Conservation (phyloP, 106 monocot species). For the Apostasia ramifera region DNA sequence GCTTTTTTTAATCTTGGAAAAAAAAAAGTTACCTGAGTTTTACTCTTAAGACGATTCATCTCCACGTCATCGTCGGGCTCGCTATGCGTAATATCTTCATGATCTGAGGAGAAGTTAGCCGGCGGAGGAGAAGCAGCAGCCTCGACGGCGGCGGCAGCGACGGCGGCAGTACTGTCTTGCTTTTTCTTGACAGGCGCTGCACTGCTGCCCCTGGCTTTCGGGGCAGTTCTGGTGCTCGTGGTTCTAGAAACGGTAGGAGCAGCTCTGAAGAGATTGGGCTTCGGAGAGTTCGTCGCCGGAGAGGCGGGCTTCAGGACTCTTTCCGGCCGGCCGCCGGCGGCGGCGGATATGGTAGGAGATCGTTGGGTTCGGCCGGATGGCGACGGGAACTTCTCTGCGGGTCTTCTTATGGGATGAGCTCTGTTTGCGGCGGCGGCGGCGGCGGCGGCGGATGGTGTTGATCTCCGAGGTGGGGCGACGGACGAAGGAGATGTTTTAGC, state of each 20-base stretch:
- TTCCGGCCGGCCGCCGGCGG: too few species aligned
- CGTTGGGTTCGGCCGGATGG: background rate
- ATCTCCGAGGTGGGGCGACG: too few species aligned
- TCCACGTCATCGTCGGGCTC: background rate
- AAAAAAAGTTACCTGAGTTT: too few species aligned
- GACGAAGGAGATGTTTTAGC: too few species aligned
- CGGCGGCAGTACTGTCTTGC: background rate
- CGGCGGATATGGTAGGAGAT: background rate
- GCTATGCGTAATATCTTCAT: background rate
- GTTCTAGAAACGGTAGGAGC: background rate
- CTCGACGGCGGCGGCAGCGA: background rate
- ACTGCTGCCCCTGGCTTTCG: background rate
- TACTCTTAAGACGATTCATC: background rate
- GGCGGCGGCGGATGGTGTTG: too few species aligned
- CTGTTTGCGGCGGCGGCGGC: too few species aligned
- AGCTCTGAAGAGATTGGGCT: background rate
- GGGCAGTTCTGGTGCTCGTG: background rate
- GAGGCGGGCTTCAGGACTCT: slow-evolving; percentile 1
- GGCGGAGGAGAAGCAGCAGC: background rate
- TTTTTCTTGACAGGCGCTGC: background rate
- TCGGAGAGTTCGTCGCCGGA: background rate
- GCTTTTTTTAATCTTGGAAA: too few species aligned
- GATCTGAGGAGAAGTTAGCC: background rate
- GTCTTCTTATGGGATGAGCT: too few species aligned
- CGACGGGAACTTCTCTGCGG: too few species aligned